Conservation (phyloP, 495 filamentous ascomycete genomes). For the Trichoderma orchidacearum region DNA sequence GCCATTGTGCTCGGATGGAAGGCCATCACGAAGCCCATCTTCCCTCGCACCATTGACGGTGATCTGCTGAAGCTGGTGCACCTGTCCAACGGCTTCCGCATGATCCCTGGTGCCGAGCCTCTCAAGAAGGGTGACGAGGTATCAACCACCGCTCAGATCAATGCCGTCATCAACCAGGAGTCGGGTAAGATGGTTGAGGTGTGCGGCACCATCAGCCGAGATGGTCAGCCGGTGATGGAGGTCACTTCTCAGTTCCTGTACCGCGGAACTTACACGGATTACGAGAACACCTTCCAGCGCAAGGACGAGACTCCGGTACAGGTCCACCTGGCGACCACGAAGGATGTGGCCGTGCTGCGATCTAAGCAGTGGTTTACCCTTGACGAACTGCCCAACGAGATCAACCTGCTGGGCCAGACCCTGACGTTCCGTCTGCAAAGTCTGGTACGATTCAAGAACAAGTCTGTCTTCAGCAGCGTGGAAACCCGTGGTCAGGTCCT, state of each 20-base stretch:
- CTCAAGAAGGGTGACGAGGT: conserved; percentile 89
- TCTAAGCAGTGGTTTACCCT: conserved; percentile 97
- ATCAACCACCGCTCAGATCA: conserved; percentile 88
- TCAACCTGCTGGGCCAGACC: conserved; percentile 79
- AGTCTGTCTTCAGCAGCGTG: conserved; percentile 81
- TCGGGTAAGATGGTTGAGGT: conserved; percentile 99
- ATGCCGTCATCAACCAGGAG: conserved; percentile 94
- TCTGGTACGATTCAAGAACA: conserved; percentile 87
- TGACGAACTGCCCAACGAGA: conserved; percentile 44
- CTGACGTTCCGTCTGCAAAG: conserved; percentile 93
- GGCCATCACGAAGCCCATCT: conserved; percentile 88
- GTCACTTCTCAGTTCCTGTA: conserved; percentile 97
- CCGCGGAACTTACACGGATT: conserved; percentile 82
- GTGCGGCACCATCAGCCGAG: conserved; percentile 82
- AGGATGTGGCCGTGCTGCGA: conserved; percentile 84
- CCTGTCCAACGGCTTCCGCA: conserved; percentile 90
- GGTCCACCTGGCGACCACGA: conserved; percentile 68
- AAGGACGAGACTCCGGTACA: conserved; percentile 94
- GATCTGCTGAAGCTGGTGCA: conserved; percentile 86
- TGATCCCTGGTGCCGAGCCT: conserved; percentile 91
- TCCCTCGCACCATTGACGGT: conserved; percentile 77
- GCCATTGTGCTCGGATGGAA: conserved; percentile 94
- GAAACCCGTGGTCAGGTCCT: conserved; percentile 88
- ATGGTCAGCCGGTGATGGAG: conserved; percentile 88
- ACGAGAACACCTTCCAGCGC: conserved; percentile 95